A percentile compares a stretch with the other conserved stretches of the same genome.
Conservation (phyloP, 768 basidiomycete genomes). For the Amanita fuliginea region DNA sequence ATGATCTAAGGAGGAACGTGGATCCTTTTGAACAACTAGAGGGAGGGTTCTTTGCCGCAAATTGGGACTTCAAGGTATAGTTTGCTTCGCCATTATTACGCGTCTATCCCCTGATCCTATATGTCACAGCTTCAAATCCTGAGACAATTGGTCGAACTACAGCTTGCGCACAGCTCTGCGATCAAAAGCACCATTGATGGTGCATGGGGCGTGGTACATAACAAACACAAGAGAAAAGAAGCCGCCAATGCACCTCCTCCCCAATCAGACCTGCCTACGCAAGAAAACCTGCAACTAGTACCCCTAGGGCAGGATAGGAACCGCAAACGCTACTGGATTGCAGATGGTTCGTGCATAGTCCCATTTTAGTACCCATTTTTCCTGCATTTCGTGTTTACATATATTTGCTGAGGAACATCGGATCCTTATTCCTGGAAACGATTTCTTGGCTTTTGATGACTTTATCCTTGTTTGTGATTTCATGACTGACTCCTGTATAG, state of each 20-base stretch:
- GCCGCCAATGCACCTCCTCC: constrained; percentile 42
- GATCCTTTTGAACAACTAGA: constrained; percentile 61
- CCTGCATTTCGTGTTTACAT: constrained; percentile 46
- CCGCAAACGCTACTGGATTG: constrained; percentile 76
- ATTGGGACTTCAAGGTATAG: constrained; percentile 75
- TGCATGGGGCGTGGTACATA: constrained; percentile 78
- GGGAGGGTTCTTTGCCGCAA: constrained; percentile 70
- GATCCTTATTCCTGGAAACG: constrained; percentile 32
- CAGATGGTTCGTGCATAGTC: constrained; percentile 73
- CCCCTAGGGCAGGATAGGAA: constrained; percentile 71
- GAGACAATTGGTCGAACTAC: constrained; percentile 78
- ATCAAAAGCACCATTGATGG: constrained; percentile 69
- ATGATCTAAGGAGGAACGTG: constrained; percentile 50
- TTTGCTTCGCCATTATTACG: constrained; percentile 15
- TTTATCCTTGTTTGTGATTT: constrained; percentile 16
- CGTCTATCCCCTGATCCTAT: constrained; percentile 6
- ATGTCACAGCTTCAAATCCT: constrained; percentile 62
- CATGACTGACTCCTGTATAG: constrained; percentile 29
- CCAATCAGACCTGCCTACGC: constrained; percentile 52
- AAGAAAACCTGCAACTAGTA: constrained; percentile 48
- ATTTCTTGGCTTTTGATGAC: constrained; percentile 23
- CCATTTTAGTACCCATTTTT: constrained; percentile 14
- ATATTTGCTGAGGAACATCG: constrained; percentile 51
- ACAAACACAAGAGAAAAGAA: constrained; percentile 78
- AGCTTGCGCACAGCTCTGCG: constrained; percentile 56